These are phyloP conservation scores for Amaranthus cruentus DNA, from an alignment of 148 eudicot species.

Conservation along the genomic window DNA sequence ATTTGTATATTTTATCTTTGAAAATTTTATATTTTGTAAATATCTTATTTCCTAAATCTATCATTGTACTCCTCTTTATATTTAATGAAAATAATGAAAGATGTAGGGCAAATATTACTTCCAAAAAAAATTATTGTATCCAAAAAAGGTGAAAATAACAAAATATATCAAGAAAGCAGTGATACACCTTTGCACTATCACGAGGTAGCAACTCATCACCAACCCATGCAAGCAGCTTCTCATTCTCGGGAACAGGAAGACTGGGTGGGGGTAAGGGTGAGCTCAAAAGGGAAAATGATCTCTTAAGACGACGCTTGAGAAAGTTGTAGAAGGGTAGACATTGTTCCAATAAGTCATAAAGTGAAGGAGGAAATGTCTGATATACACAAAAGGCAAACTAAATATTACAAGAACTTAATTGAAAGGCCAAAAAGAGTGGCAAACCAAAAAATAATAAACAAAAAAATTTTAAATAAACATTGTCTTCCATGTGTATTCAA, in stretches of 20 bases:
- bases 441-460: neutral
- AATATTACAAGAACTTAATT: slow-evolving; percentile 1
- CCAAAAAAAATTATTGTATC: too few species aligned
- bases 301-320: slow-evolving; percentile 50
- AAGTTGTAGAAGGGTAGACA: slow-evolving; percentile 84
- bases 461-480: neutral
- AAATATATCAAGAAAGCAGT: neutral
- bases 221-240: slow-evolving; percentile 89
- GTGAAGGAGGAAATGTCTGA: slow-evolving; percentile 66
- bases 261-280: slow-evolving; percentile 45
- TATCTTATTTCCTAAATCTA: too few species aligned
- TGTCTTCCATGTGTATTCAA: neutral
- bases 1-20: too few species aligned
- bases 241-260: slow-evolving; percentile 88
- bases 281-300: slow-evolving; percentile 31
- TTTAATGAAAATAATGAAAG: too few species aligned
- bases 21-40: too few species aligned
- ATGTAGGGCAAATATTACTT: too few species aligned
- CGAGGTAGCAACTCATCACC: slow-evolving; percentile 90
- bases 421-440: neutral
- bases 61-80: too few species aligned
- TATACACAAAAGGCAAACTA: slow-evolving; percentile 14
- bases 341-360: slow-evolving; percentile 73
- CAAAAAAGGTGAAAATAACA: neutral
- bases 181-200: slow-evolving; percentile 79